Evolutionary conservation across 2,329 filamentous ascomycete species (phyloP).

Genomic region (Ascocoryne sarcoides): DNA sequence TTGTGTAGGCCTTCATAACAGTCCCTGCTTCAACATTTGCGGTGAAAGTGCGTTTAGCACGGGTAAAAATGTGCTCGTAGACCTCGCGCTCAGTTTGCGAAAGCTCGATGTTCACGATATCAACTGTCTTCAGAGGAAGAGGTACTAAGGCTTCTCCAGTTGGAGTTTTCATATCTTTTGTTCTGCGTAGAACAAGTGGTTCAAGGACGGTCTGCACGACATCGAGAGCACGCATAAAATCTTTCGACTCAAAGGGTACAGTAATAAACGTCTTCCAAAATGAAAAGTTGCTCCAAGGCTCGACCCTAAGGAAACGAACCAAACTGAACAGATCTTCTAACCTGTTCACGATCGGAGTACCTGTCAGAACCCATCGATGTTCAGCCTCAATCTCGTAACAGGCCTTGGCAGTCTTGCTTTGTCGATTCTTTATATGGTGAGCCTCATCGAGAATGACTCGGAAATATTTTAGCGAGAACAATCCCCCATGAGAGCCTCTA

Average conservation of each 20-base stretch:
- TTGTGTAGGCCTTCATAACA: constrained; percentile 89
- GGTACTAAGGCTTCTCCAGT: constrained; percentile 73
- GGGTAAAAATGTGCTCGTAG: constrained; percentile 81
- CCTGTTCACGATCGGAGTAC: constrained; percentile 93
- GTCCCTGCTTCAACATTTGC: constrained; percentile 87
- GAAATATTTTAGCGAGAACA: constrained; percentile 93
- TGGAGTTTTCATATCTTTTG: constrained; percentile 97
- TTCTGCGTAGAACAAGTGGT: constrained; percentile 86
- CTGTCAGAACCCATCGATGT: constrained; percentile 89
- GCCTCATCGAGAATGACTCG: constrained; percentile 92
- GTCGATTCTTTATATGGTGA: constrained; percentile 82
- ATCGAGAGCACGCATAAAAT: constrained; percentile 87
- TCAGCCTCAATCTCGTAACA: constrained; percentile 82
- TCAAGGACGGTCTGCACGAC: constrained; percentile 96
- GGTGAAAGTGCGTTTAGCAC: constrained; percentile 75
- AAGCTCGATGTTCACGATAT: constrained; percentile 82
- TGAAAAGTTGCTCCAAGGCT: constrained; percentile 97
- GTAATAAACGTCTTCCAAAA: constrained; percentile 99
- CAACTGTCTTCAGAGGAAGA: constrained; percentile 69
- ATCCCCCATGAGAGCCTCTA: constrained; percentile 55
- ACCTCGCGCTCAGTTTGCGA: constrained; percentile 80
- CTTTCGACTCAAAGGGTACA: constrained; percentile 88
- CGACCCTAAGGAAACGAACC: constrained; percentile 84
- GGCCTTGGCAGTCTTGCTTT: constrained; percentile 88
- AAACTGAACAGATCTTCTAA: constrained; percentile 91